Base-by-base conservation (phyloP, 768 basidiomycete genomes). In the Mrakia blollopis region DNA sequence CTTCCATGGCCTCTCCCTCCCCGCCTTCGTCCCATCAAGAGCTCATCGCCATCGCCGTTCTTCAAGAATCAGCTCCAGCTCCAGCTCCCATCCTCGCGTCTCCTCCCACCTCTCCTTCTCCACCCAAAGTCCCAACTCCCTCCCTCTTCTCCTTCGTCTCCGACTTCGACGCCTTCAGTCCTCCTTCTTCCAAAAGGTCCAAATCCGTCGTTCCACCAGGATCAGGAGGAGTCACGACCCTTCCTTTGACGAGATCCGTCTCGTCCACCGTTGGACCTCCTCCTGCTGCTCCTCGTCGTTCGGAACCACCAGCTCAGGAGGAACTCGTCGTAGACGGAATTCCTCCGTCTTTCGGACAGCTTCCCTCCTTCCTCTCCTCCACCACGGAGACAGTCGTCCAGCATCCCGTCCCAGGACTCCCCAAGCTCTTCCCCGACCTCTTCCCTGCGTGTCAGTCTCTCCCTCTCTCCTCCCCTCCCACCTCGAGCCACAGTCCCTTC, bases 101-200 rank as follows among this genome's bases (percentile, higher is more conserved):
- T n/a, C 14, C 37, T 65, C n/a, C 30, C 18, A 7, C 52, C 21
- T 35, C 57, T 6, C 25, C 44, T n/a, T n/a, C n/a, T 10, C 35
- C 25, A n/a, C n/a, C 57, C 44, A 25, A 44, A 16, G 25, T 32
- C 35, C 41, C 75, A 2, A 35, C 28, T 23, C 71, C 76, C 18
- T 50, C 70, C 13, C 11, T 35, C 32, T 72, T 72, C 61, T 39
- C 52, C 25, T 77, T 77, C 47, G 47, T 73, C 47, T 77, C 76
- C 7, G 70, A 71, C 11, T 77, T 77, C 32, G 76, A 77, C 60
- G 76, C 76, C 0, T 77, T 77, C 44, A 41, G 50, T 14, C 65
- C 76, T 32, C 37, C 70, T 3, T 16, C 41, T 7, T 54, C 57
- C 62, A 77, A 73, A 35, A 54, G 76, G 23, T 77, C 76, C 3